Conservation (phyloP, 805 yeast species). For the Barnettozyma salicaria region DNA sequence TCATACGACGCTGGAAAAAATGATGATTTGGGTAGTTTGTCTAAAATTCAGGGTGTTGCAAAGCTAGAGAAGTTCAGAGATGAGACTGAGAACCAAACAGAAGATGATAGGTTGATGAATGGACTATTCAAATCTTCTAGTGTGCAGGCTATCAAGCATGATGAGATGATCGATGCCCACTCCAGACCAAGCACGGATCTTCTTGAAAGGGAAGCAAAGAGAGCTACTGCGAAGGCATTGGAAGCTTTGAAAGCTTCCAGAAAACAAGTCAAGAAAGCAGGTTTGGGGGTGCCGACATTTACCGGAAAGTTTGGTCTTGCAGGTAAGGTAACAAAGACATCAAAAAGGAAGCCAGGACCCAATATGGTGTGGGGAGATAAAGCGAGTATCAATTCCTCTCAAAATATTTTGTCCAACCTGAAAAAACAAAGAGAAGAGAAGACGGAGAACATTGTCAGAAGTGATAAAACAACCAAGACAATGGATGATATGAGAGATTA, state of each 20-base stretch:
- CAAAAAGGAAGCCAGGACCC: constrained; percentile 7
- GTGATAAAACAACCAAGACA: constrained; percentile 18
- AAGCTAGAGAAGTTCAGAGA: constrained; percentile 56
- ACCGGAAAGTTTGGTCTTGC: constrained; percentile 89
- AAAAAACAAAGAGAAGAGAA: constrained; percentile 32
- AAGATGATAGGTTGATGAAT: constrained; percentile 64
- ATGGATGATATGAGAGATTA: constrained; percentile 36
- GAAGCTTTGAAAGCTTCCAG: constrained; percentile 53
- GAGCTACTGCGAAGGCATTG: constrained; percentile 48
- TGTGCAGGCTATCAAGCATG: constrained; percentile 74
- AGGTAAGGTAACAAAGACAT: constrained; percentile 42
- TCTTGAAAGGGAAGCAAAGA: constrained; percentile 57
- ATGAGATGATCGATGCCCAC: constrained; percentile 56
- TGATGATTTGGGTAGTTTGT: constrained; percentile 65
- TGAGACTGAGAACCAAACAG: constrained; percentile 33
- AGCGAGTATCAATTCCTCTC: constrained; percentile 32
- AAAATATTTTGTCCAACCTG: constrained; percentile 44
- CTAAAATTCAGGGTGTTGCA: constrained; percentile 65
- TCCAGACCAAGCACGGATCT: constrained; percentile 27
- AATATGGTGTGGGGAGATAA: neutral
- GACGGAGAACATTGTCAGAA: constrained; percentile 1
- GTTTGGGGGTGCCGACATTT: constrained; percentile 89
- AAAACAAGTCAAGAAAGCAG: constrained; percentile 32
- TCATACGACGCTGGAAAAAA: constrained; percentile 40
- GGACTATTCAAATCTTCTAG: constrained; percentile 70